These are phyloP conservation scores for Taphrina pruni DNA, from an alignment of 1,139 yeast genomes.

Conservation along the genomic window DNA sequence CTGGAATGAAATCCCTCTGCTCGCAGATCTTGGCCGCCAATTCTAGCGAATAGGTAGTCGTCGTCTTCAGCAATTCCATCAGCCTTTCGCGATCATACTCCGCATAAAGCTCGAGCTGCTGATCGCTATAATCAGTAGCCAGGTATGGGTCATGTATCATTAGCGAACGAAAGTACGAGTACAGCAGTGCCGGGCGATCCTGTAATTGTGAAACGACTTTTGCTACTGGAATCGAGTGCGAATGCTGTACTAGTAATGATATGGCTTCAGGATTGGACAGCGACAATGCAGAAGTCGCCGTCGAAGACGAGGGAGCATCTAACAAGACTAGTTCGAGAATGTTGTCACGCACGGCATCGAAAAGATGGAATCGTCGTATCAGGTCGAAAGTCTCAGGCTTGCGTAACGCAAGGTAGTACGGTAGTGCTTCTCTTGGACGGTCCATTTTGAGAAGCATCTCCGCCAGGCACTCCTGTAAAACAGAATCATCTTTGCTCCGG, in stretches of 20 bases:
- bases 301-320: conserved; percentile 14
- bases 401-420: conserved; percentile 40
- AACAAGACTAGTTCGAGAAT: conserved; percentile 33
- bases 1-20: conserved; percentile 61
- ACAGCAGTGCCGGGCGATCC: conserved; percentile 55
- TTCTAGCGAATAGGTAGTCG: conserved; percentile 69
- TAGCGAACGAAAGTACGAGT: conserved; percentile 67
- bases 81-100: conserved; percentile 63
- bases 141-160: conserved; percentile 62
- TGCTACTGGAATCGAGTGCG: conserved; percentile 43
- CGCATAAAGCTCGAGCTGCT: conserved; percentile 68
- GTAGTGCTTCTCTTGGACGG: conserved; percentile 42
- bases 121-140: conserved; percentile 66
- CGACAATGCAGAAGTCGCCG: conserved; percentile 6
- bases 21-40: conserved; percentile 73
- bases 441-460: conserved; percentile 55
- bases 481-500: conserved; percentile 46
- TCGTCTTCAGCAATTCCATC: conserved; percentile 61
- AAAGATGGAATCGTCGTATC: conserved; percentile 41
- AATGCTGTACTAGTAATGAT: conserved; percentile 40
- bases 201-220: conserved; percentile 59
- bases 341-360: conserved; percentile 39
- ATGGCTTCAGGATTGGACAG: conserved; percentile 31
- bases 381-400: conserved; percentile 40
- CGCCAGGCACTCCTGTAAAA: conserved; percentile 61